Evolutionary conservation across 2,329 filamentous ascomycete species (phyloP), one percentile per base, ranked within the genome.

Genomic region (Scytalidium sp.): DNA sequence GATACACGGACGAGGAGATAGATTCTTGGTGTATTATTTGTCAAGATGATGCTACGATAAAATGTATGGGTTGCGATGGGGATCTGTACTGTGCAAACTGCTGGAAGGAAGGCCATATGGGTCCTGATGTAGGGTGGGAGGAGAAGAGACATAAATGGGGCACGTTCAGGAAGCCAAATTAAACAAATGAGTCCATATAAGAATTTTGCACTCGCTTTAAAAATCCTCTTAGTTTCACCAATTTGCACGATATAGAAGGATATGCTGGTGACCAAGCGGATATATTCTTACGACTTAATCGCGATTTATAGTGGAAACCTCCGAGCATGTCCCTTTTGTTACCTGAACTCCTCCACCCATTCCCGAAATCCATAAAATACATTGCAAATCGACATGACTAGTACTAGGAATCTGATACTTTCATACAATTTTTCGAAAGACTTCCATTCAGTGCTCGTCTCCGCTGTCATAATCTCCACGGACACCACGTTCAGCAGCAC

Each of bases 11-110:
- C 58, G 84, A 86, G 27, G 88, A 93, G 59, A 76, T 85, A 53
- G 83, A 85, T 40, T 81, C 78, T 1, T 95, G 89, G 88, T 95
- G 90, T 65, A 80, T 85, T 25, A 90, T 94, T 9, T 96, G 90
- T 64, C 82, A 87, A 43, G 88, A 90, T 51, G 87, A 94, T 61
- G 89, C 86, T 0, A 83, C 82, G 3, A 70, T 94, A 22, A 76
- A 77, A 50, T 96, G 90, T 63, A 63, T 84, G 0, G 88, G 85
- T 3, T 96, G 90, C 60, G 82, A 83, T 29, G 73, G 72, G 1
- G 79, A 92, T 56, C 72, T 90, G 39, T 95, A 93, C 64, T 96
- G 90, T 65, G 74, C 76, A 19, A 73, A 79, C 15, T 95, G 90
- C 71, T 96, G 90, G 90, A 79, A 76, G 51, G 89, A 93, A 62